Conservation (phyloP, 805 yeast genomes). For the Ogataea chonburiensis region DNA sequence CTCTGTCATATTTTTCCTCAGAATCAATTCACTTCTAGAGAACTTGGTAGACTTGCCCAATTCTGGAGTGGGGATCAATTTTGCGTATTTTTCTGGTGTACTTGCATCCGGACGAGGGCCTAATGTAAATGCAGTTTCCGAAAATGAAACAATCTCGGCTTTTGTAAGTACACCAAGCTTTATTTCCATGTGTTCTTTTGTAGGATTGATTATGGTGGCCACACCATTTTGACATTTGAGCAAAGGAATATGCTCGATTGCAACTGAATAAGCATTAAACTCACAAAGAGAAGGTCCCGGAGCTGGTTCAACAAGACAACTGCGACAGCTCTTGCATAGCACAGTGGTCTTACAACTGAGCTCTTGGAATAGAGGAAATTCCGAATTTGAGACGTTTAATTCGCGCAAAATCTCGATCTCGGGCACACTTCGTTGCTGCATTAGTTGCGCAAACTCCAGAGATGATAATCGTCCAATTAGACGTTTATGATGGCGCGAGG, state of each 20-base stretch:
- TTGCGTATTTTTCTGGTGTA: constrained; percentile 7
- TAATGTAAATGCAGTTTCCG: background rate
- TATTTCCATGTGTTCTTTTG: constrained; percentile 7
- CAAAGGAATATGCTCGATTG: constrained; percentile 26
- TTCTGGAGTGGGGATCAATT: constrained; percentile 5
- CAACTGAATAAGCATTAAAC: constrained; percentile 15
- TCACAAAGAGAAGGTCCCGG: constrained; percentile 22
- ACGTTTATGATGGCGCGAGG: constrained; percentile 13
- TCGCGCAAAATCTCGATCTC: constrained; percentile 1
- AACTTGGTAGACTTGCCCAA: constrained; percentile 2
- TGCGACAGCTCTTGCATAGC: constrained; percentile 27
- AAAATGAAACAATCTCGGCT: background rate
- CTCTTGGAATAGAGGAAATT: constrained; percentile 22
- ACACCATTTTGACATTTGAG: constrained; percentile 10
- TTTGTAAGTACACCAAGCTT: constrained; percentile 2
- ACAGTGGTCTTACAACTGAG: constrained; percentile 17
- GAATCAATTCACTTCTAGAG: constrained; percentile 3
- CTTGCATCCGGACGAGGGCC: constrained; percentile 1
- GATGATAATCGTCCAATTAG: constrained; percentile 18
- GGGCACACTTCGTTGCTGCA: constrained; percentile 11
- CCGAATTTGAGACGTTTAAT: background rate
- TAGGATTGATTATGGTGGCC: constrained; percentile 1
- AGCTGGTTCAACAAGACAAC: constrained; percentile 19
- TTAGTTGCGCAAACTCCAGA: constrained; percentile 24
- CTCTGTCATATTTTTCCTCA: background rate